Evolutionary conservation across 2,329 filamentous ascomycete genomes (phyloP), one percentile per base, ranked within the genome.

Genomic region (Aspergillus carbonarius): DNA sequence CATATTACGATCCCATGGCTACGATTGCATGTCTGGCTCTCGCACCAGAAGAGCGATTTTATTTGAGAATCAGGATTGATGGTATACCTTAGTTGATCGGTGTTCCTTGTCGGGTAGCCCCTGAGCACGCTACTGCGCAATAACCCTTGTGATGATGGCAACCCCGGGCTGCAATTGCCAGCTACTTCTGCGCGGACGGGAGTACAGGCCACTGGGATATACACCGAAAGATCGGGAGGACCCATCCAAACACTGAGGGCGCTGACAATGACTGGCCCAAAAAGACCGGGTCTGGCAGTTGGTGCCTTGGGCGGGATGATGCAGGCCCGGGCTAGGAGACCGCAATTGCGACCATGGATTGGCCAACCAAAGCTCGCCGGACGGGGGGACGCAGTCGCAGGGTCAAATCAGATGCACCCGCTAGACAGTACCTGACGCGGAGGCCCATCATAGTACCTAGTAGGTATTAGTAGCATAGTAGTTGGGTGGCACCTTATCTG

Each of bases 301-400:
- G 54, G 58, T 68, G 62, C 64, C 66, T 64, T 63, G 66, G 65
- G 56, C 63, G 65, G 65, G 63, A 69, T 71, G 69, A 70, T 72
- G 66, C 67, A 69, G 62, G 57, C 64, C 57, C 62, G 66, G 59
- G 50, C 63, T 62, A 63, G 61, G 62, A 69, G 57, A 56, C 60
- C 60, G 52, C 48, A 17, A 59, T 54, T 61, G 57, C 51, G 54
- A 40, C 34, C 48, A 57, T 15, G 55, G 56, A 72, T 71, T 70
- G 68, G 69, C 12, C 46, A 60, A 60, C 65, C 60, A 47, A 32
- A 48, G 17, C 48, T 40, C 30, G 52, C 18, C 39, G 48, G 55
- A 60, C 59, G 60, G 57, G 56, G 56, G 30, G 48, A 25, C 44
- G 44, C 42, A 55, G 50, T 55, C 25, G 46, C 57, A 55, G 53